phyloP scores from a whole-genome alignment of 257 asterid species.

The Cruciata laevipes region DNA sequence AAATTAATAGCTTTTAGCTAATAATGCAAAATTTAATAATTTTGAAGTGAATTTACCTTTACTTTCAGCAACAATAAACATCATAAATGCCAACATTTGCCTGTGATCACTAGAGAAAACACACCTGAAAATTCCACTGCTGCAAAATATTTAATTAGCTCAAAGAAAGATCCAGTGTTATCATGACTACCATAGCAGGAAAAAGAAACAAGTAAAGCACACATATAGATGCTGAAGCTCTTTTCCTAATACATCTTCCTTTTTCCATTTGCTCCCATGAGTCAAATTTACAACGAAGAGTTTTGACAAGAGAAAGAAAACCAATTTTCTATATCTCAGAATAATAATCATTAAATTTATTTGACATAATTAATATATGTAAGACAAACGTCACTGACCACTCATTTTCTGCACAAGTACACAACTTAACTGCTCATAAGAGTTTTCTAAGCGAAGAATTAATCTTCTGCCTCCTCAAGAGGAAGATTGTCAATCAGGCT shows the following conservation, averaged over 20 bases:
- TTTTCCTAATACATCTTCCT: too few relatives aligned
- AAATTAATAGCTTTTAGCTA: background rate
- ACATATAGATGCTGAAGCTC: background rate
- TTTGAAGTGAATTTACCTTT: slow-evolving; percentile 13
- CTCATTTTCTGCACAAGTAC: background rate
- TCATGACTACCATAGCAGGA: slow-evolving; percentile 3
- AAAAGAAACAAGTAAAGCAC: background rate
- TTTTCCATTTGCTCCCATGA: background rate
- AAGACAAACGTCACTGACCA: slow-evolving; percentile 7
- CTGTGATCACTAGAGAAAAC: slow-evolving; percentile 9
- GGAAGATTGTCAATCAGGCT: slow-evolving; percentile 11
- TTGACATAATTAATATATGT: background rate
- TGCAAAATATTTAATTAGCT: slow-evolving; percentile 6
- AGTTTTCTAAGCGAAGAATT: background rate
- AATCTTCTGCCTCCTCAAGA: background rate
- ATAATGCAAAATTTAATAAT: background rate
- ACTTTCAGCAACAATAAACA: slow-evolving; percentile 17
- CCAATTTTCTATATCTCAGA: background rate
- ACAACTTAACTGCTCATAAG: background rate
- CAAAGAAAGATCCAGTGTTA: background rate
- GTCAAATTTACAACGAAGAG: background rate
- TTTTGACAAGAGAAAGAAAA: background rate
- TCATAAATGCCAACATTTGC: slow-evolving; percentile 20
- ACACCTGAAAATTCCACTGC: slow-evolving; percentile 6
- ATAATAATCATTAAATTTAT: background rate